These are phyloP conservation scores for Lecanicillium sp. DNA, from an alignment of 2,329 filamentous ascomycete genomes.

Conservation along the genomic window DNA sequence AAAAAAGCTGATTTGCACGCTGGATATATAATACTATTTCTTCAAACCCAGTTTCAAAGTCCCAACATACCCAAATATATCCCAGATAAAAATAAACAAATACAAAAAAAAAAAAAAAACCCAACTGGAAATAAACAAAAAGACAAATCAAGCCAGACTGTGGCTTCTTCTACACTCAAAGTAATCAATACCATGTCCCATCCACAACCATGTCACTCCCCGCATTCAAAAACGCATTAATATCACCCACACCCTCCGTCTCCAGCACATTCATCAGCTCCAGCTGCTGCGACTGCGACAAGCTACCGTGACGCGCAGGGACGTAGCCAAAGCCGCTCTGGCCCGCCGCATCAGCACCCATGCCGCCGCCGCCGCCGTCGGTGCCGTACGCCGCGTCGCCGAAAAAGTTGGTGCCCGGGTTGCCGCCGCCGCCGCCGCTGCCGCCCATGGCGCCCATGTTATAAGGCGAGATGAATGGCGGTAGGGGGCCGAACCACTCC, in stretches of 20 bases:
- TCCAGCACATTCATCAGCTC: slow-evolving; percentile 79
- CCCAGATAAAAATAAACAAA: too few relatives aligned
- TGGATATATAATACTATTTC: too few relatives aligned
- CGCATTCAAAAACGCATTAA: slow-evolving; percentile 50
- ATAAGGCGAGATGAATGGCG: slow-evolving; percentile 47
- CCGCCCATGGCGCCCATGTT: slow-evolving; percentile 34
- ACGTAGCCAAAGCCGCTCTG: slow-evolving; percentile 15
- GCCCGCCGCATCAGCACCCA: too few relatives aligned
- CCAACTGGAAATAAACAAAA: too few relatives aligned
- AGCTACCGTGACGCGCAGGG: slow-evolving; percentile 53
- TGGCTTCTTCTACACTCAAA: too few relatives aligned
- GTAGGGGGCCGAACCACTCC: slow-evolving; percentile 47
- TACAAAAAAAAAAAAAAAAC: too few relatives aligned
- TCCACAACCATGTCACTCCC: slow-evolving; percentile 18
- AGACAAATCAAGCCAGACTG: too few relatives aligned
- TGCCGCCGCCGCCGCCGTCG: slow-evolving; percentile 20
- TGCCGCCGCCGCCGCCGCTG: slow-evolving; percentile 12
- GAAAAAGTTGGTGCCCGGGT: too few relatives aligned
- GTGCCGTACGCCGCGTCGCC: slow-evolving; percentile 24
- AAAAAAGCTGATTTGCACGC: too few relatives aligned
- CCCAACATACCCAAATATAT: too few relatives aligned
- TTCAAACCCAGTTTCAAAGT: too few relatives aligned
- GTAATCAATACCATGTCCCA: slow-evolving; percentile 24
- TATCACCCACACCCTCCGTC: slow-evolving; percentile 55
- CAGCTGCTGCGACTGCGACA: slow-evolving; percentile 74